Evolutionary conservation across 768 basidiomycete genomes (phyloP).

Genomic region (Suillus occidentalis): DNA sequence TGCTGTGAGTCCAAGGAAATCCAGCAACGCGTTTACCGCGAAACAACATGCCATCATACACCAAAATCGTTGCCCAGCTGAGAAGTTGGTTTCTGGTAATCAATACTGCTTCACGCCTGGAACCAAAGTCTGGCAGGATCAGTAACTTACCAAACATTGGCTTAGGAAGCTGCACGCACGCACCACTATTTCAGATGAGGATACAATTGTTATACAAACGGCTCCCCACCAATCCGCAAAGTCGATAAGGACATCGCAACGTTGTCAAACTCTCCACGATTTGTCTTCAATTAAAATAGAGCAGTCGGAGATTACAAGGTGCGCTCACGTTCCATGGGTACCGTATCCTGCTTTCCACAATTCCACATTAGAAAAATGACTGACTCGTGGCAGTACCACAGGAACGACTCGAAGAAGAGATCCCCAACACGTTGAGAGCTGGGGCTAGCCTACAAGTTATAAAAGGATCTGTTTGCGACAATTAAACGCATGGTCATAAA

Average conservation of each 20-base stretch:
- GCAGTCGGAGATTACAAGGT: background rate
- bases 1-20: background rate
- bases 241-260: background rate
- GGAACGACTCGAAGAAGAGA: background rate
- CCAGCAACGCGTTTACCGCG: background rate
- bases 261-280: background rate
- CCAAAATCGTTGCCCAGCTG: background rate
- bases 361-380: background rate
- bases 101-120: background rate
- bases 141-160: background rate
- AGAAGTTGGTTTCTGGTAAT: background rate
- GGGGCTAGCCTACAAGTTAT: background rate
- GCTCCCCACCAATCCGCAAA: conserved; percentile 24
- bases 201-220: conserved; percentile 18
- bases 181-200: background rate
- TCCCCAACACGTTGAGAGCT: background rate
- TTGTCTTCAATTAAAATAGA: background rate
- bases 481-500: background rate
- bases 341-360: background rate
- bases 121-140: background rate
- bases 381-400: background rate
- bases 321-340: background rate
- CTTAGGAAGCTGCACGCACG: background rate
- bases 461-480: background rate
- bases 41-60: background rate